A percentile compares a stretch with the other conserved stretches of the same genome.
phyloP scores from a whole-genome alignment of 1,139 yeast species.

The Pichia cactophila region DNA sequence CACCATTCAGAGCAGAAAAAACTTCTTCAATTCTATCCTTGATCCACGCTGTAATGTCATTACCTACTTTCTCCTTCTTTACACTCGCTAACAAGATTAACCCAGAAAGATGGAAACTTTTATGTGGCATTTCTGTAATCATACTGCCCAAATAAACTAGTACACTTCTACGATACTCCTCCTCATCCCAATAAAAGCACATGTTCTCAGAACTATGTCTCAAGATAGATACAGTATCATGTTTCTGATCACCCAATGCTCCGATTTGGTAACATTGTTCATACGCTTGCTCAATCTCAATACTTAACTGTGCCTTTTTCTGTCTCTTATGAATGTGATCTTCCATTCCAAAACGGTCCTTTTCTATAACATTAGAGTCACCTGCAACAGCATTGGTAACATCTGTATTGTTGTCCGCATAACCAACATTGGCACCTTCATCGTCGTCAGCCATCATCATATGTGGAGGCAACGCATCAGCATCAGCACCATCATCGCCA shows the following conservation, averaged over 20 bases:
- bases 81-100: conserved; percentile 63
- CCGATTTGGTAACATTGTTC: conserved; percentile 39
- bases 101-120: conserved; percentile 64
- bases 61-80: conserved; percentile 57
- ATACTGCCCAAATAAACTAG: conserved; percentile 55
- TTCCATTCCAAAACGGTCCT: not conserved
- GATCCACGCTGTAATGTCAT: conserved; percentile 9
- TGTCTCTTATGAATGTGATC: conserved; percentile 3
- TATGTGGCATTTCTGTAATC: conserved; percentile 84
- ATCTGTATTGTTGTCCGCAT: not conserved
- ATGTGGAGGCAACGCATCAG: conserved; percentile 12
- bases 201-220: conserved; percentile 11
- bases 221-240: conserved; percentile 8
- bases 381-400: not conserved
- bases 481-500: not conserved
- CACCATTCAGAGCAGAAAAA: conserved; percentile 40
- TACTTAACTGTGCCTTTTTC: conserved; percentile 10
- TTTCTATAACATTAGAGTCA: not conserved
- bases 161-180: conserved; percentile 40
- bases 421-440: not conserved
- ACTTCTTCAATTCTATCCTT: conserved; percentile 56
- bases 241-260: conserved; percentile 52
- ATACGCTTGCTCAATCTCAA: conserved; percentile 19
- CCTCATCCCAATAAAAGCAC: conserved; percentile 32
- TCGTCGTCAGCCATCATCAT: conserved; percentile 4